These are phyloP conservation scores for Eucalyptus cloeziana DNA, from an alignment of 345 rosid genomes.

Conservation along the genomic window DNA sequence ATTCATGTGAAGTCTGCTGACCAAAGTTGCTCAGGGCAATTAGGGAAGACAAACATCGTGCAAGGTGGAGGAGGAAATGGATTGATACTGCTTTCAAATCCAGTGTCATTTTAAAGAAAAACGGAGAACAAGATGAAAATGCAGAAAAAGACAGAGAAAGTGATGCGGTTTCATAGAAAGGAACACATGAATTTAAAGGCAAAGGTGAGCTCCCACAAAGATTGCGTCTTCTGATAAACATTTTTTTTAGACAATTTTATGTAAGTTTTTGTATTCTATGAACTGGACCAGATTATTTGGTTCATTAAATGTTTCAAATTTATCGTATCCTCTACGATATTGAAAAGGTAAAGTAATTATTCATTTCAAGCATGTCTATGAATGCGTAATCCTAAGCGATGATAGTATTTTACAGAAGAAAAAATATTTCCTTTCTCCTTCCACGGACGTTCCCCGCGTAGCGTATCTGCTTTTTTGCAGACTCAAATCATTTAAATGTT, in stretches of 20 bases:
- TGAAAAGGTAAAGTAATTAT: background rate
- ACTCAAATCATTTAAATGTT: background rate
- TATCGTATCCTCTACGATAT: background rate
- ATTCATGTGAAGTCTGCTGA: background rate
- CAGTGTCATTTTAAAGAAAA: background rate
- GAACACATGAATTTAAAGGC: too few relatives aligned
- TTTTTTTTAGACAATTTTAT: too few relatives aligned
- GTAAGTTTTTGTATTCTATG: too few relatives aligned
- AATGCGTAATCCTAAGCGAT: background rate
- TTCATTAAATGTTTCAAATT: background rate
- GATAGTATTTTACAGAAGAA: background rate
- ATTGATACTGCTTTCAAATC: background rate
- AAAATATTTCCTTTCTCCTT: background rate
- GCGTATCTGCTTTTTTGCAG: fast-evolving
- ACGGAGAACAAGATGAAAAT: too few relatives aligned
- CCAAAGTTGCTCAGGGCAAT: background rate
- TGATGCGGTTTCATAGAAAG: too few relatives aligned
- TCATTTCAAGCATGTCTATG: too few relatives aligned
- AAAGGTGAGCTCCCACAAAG: too few relatives aligned
- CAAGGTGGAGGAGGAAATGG: background rate
- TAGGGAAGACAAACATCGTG: background rate
- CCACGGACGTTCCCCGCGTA: background rate
- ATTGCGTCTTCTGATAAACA: too few relatives aligned
- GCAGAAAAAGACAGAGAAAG: too few relatives aligned
- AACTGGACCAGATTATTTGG: background rate